Base-by-base conservation (phyloP, 2,329 filamentous ascomycete species). In the Apiospora malaysiana region DNA sequence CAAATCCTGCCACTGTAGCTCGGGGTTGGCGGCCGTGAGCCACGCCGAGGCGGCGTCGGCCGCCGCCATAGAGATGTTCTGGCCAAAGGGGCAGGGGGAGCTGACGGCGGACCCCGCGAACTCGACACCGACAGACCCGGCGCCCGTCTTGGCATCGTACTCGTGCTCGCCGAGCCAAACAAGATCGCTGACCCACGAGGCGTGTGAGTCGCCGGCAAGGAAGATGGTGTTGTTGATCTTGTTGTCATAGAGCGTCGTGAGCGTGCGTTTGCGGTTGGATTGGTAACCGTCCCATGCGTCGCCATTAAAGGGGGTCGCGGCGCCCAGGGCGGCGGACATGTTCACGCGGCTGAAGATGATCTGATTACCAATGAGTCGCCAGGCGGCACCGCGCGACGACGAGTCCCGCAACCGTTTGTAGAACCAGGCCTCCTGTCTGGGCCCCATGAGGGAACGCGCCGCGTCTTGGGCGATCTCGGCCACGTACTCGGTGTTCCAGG, bases 341-440 rank as follows among this genome's bases (percentile, higher is more conserved):
- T 85, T 81, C 66, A 82, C 78, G 32, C 80, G 76, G 46, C 76
- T 78, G 79, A 93, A 93, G 69, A 93, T 82, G 45, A 91, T 88
- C 78, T 94, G 92, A 45, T 89, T 92, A 12, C 92, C 92, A 51
- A 94, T 86, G 18, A 94, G 78, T 65, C 92, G 85, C 92, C 92
- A 94, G 0, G 87, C 85, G 0, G 92, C 89, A 23, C 89, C 90
- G 32, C 92, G 86, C 7, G 87, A 76, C 16, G 87, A 83, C 4
- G 89, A 91, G 66, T 87, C 79, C 8, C 83, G 84, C 5, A 93
- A 83, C 43, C 84, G 82, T 46, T 84, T 83, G 78, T 92, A 92
- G 79, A 93, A 91, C 92, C 93, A 94, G 74, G 88, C 87, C 79
- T 94, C 92, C 77, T 94, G 92, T 4, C 88, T 86, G 0, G 86